Evolutionary conservation across 2,329 filamentous ascomycete species (phyloP).

Genomic region (Ophiocordyceps camponoti-leonardi): DNA sequence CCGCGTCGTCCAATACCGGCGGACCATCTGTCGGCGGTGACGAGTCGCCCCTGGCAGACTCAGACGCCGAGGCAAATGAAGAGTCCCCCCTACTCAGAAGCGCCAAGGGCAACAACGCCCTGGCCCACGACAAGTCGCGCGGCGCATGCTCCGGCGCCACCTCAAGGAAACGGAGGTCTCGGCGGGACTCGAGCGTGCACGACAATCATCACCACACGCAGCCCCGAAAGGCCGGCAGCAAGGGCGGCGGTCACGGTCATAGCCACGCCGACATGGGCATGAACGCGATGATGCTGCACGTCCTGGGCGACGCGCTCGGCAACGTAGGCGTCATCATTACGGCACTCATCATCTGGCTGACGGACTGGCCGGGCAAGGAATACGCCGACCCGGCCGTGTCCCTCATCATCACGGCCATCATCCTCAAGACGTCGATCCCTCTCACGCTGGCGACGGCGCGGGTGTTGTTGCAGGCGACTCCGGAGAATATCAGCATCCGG

Average conservation of each 20-base stretch:
- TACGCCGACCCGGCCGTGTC: constrained; percentile 90
- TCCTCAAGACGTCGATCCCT: constrained; percentile 57
- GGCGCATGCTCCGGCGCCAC: constrained; percentile 5
- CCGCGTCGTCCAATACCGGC: constrained; percentile 26
- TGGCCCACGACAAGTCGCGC: constrained; percentile 8
- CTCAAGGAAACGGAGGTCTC: constrained; percentile 11
- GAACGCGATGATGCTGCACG: constrained; percentile 64
- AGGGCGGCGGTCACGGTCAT: constrained; percentile 44
- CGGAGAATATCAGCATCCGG: constrained; percentile 70
- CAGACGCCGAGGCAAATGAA: constrained; percentile 24
- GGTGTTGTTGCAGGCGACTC: constrained; percentile 87
- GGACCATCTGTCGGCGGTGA: constrained; percentile 30
- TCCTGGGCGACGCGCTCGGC: constrained; percentile 68
- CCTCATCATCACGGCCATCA: constrained; percentile 75
- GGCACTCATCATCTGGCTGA: constrained; percentile 82
- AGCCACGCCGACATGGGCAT: constrained; percentile 87
- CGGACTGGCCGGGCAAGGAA: constrained; percentile 60
- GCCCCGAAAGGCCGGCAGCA: constrained; percentile 41
- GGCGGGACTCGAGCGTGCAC: constrained; percentile 40
- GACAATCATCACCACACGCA: constrained; percentile 66
- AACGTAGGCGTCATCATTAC: constrained; percentile 76
- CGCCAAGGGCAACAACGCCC: constrained; percentile 13
- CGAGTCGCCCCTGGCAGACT: constrained; percentile 23
- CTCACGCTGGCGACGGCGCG: constrained; percentile 66
- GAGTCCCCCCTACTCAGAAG: constrained; percentile 28